Evolutionary conservation across 2,329 filamentous ascomycete species (phyloP), one percentile per base, ranked within the genome.

Genomic region (Fusarium coffeatum): DNA sequence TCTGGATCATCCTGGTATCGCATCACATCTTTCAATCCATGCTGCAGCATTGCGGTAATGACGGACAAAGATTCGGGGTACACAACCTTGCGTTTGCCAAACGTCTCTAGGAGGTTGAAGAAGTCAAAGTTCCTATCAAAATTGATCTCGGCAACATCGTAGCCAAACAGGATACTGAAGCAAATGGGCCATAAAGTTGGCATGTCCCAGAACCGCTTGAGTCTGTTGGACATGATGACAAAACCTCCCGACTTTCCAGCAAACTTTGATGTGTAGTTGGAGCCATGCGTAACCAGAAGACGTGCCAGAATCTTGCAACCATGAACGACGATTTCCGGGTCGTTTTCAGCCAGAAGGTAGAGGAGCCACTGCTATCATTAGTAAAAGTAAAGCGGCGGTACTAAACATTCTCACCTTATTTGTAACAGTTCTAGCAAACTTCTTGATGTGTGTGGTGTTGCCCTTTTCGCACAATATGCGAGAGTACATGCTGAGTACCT

Each of bases 381-480:
- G 69, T 34, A 18, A 23, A 8, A 18, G 22, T 10, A n/a, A 12
- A 30, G 6, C 1, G 6, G 6, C 3, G 3, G 4, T 3, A 6
- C 2, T 13, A 37, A 8, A 8, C 15, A 4, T 55, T 63, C 76
- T 75, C 83, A 93, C 92, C 86, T 97, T 97, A 73, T 97, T 97
- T 23, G 95, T 98, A 11, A 99, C 95, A 2, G 95, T 97, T 76
- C 92, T 92, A 8, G 94, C 93, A 83, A 99, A 98, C 74, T 94
- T 96, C 76, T 90, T 89, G 59, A 97, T 92, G 66, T 91, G 89
- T 16, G 83, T 83, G 12, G 86, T 81, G 69, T 90, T 93, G 23
- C 86, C 86, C 73, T 89, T 88, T 66, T 93, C 89, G 74, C 94
- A 97, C 12, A 98, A 83, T 13, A 97, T 84, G 27, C 90, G 86